Conservation (phyloP, 1,139 yeast species). For the Protomyces gravidus region DNA sequence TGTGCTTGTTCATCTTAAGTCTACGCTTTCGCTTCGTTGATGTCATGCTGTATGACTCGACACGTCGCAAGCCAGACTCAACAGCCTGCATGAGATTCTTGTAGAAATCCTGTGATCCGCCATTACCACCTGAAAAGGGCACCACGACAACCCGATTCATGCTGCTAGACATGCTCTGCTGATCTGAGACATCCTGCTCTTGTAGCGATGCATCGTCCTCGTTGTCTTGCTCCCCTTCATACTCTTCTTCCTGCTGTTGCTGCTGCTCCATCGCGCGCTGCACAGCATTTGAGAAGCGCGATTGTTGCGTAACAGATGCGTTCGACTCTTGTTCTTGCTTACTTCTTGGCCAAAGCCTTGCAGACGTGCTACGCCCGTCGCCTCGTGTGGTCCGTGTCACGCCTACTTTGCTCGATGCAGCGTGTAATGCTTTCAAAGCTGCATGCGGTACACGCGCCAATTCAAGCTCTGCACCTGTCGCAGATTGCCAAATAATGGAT, state of each 20-base stretch:
- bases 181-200: background rate
- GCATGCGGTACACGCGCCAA: conserved; percentile 17
- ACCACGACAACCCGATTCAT: conserved; percentile 10
- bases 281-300: conserved; percentile 1
- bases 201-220: background rate
- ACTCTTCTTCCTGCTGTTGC: conserved; percentile 32
- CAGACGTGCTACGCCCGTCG: conserved; percentile 9
- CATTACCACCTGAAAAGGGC: conserved; percentile 3
- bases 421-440: conserved; percentile 2
- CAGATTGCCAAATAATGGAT: conserved; percentile 21
- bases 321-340: background rate
- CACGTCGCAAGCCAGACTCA: conserved; percentile 16
- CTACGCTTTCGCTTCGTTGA: conserved; percentile 47
- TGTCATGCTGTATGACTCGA: conserved; percentile 38
- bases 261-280: background rate
- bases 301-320: background rate
- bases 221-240: conserved; percentile 12
- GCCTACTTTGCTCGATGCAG: background rate
- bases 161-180: background rate
- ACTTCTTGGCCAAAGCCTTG: conserved; percentile 1
- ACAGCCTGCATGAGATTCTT: conserved; percentile 20
- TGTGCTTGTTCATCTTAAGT: conserved; percentile 49
- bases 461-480: conserved; percentile 19
- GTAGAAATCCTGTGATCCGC: conserved; percentile 7
- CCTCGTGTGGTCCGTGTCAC: background rate